phyloP scores from a whole-genome alignment of 768 basidiomycete genomes.

The Auricularia sp. region DNA sequence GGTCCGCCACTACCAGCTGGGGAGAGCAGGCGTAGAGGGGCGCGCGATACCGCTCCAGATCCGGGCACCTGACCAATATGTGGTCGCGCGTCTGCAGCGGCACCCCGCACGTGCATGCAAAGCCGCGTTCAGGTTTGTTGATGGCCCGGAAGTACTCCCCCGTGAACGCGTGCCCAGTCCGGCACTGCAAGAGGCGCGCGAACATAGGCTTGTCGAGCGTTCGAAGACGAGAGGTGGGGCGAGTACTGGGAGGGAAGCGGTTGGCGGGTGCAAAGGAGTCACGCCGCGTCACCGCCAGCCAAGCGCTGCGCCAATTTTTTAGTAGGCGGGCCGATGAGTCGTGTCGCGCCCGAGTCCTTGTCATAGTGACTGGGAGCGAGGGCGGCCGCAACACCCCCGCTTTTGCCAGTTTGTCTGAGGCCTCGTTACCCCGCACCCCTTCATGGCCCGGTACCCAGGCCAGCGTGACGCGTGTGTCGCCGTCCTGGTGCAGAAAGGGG shows the following conservation, averaged over 20 bases:
- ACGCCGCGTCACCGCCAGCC: background rate
- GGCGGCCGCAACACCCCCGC: conserved; percentile 1
- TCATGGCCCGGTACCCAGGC: conserved; percentile 6
- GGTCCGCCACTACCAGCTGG: too few species aligned
- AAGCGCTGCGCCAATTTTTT: background rate
- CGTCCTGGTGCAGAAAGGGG: too few species aligned
- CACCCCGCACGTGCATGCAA: conserved; percentile 6
- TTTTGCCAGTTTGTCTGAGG: conserved; percentile 3
- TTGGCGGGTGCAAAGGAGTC: conserved; percentile 1
- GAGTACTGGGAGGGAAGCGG: background rate
- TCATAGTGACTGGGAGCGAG: background rate
- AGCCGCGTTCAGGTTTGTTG: background rate
- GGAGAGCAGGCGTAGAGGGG: background rate
- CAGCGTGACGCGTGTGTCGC: too few species aligned
- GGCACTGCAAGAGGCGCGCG: conserved; percentile 1
- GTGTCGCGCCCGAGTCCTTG: background rate
- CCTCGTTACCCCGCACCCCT: conserved; percentile 5
- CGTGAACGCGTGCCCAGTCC: conserved; percentile 6
- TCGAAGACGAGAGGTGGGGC: background rate
- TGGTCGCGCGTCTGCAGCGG: conserved; percentile 4
- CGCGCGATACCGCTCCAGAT: background rate
- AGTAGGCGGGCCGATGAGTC: background rate
- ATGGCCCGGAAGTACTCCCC: conserved; percentile 5
- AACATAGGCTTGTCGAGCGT: conserved; percentile 1
- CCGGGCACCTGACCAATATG: conserved; percentile 5